Evolutionary conservation across 2,329 filamentous ascomycete genomes (phyloP), one percentile per base, ranked within the genome.

Genomic region (Cladobotryum protrusum): DNA sequence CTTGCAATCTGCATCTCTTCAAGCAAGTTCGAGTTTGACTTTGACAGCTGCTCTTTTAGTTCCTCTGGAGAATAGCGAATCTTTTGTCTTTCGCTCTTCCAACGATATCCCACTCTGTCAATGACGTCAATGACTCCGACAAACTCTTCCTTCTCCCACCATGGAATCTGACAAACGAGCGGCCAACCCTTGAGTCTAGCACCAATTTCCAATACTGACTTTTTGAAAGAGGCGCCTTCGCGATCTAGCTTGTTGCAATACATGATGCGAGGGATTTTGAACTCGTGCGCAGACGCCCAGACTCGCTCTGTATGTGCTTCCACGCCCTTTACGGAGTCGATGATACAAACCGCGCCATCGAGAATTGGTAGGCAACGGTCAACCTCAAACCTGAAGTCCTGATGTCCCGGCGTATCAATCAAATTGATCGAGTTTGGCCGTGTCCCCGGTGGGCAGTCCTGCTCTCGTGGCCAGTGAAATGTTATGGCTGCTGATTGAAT

Each of bases 271-370:
- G 93, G 93, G 37, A 97, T 95, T 18, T 76, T 77, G 64, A 95
- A 95, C 42, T 85, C 82, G 47, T 87, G 88, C 6, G 93, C 91
- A 55, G 96, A 93, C 13, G 81, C 78, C 93, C 93, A 99, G 3
- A 99, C 93, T 59, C 95, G 86, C 65, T 99, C 93, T 0, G 93
- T 97, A 65, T 97, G 93, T 1, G 93, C 92, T 68, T 99, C 93
- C 18, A 99, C 93, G 1, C 90, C 90, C 53, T 92, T 90, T 35
- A 96, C 90, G 0, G 88, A 90, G 64, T 96, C 90, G 7, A 96
- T 82, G 60, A 96, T 91, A 61, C 89, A 95, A n/a, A 96, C 85
- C 1, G 89, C 89, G 5, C 90, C 90, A 63, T 96, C 90, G 0
- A 96, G 77, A 33, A 96, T 86, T 17, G 89, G 84, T 6, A 97